These are phyloP conservation scores for Arabis alpina DNA, from an alignment of 345 rosid genomes.

Conservation along the genomic window DNA sequence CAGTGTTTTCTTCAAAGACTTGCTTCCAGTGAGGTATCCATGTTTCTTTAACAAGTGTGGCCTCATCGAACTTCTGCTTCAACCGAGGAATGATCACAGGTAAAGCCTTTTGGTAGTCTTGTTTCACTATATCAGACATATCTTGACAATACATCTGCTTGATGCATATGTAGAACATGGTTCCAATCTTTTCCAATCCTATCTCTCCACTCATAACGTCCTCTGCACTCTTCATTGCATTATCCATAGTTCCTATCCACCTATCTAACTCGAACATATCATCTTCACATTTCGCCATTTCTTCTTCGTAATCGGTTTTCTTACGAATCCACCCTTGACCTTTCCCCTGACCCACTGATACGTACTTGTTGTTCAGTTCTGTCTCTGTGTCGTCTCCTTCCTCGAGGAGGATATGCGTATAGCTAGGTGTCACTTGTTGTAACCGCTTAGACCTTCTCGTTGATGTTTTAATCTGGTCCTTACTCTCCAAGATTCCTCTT, in stretches of 20 bases:
- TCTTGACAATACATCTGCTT: background rate
- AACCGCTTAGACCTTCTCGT: background rate
- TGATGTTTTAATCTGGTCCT: too few relatives aligned
- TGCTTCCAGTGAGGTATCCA: conserved; percentile 6
- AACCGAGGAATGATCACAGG: conserved; percentile 2
- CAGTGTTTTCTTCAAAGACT: background rate
- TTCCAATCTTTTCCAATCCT: background rate
- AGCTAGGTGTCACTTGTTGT: background rate
- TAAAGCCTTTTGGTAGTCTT: conserved; percentile 2
- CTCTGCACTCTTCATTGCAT: background rate
- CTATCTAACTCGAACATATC: conserved; percentile 14
- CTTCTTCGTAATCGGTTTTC: background rate
- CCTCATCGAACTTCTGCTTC: conserved; percentile 2
- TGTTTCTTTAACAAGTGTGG: background rate
- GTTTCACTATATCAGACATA: conserved; percentile 4
- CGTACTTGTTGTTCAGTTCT: conserved; percentile 11
- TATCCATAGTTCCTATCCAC: background rate
- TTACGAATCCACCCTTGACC: background rate
- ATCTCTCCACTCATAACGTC: conserved; percentile 2
- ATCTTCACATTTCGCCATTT: conserved; percentile 16
- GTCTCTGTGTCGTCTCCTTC: background rate
- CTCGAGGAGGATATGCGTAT: background rate
- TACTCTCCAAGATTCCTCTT: background rate
- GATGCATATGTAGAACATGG: conserved; percentile 1
- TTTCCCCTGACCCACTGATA: background rate